phyloP scores from a whole-genome alignment of 495 filamentous ascomycete genomes.

The Penicillium canariense region DNA sequence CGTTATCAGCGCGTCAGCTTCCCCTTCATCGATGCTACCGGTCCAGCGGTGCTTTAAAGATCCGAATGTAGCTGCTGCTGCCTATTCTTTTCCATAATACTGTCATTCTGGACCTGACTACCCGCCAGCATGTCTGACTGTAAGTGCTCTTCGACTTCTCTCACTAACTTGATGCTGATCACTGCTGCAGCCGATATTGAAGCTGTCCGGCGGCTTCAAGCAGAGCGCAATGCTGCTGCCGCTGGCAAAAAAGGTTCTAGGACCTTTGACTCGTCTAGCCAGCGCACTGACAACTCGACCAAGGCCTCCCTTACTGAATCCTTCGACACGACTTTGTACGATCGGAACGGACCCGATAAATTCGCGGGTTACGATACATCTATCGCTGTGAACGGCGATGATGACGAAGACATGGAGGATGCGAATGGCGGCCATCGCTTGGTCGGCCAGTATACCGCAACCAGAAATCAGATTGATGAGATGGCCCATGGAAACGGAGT shows the following conservation, averaged over 20 bases:
- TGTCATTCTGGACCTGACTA: constrained; percentile 21
- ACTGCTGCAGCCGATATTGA: constrained; percentile 69
- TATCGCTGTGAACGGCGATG: constrained; percentile 77
- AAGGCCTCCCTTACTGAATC: constrained; percentile 94
- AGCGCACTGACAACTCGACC: constrained; percentile 85
- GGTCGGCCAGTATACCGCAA: constrained; percentile 96
- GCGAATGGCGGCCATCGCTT: constrained; percentile 71
- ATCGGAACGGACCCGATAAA: constrained; percentile 73
- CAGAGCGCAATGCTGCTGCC: constrained; percentile 86
- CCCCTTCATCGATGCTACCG: constrained; percentile 28
- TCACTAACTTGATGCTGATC: constrained; percentile 26
- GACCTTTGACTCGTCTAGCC: constrained; percentile 80
- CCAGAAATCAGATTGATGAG: constrained; percentile 87
- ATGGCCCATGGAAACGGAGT: constrained; percentile 81
- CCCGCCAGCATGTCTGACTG: constrained; percentile 58
- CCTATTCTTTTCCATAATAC: constrained; percentile 29
- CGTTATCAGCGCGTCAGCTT: constrained; percentile 20
- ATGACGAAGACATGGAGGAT: constrained; percentile 76
- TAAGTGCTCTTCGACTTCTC: constrained; percentile 32
- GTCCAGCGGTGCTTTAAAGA: constrained; percentile 32
- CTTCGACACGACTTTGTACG: constrained; percentile 93
- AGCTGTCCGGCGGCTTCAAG: constrained; percentile 75
- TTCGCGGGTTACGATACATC: constrained; percentile 89
- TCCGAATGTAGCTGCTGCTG: constrained; percentile 46
- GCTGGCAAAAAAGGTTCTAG: constrained; percentile 82